A percentile compares a stretch with the other conserved stretches of the same genome.
Evolutionary conservation across 2,329 filamentous ascomycete species (phyloP).

Genomic region (Colletotrichum sp.): DNA sequence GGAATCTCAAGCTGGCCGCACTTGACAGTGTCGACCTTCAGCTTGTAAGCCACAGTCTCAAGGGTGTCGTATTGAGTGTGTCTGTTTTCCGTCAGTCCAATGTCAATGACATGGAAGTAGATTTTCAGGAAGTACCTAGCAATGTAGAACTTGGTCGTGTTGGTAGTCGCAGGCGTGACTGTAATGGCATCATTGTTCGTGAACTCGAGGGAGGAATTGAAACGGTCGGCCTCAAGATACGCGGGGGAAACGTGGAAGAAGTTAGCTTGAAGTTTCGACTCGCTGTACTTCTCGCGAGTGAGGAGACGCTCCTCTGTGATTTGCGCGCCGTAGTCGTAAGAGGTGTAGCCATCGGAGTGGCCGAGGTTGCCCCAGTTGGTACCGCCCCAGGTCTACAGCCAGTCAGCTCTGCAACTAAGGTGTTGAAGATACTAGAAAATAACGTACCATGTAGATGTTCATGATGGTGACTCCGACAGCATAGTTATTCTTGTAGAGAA

Average conservation of each 20-base stretch:
- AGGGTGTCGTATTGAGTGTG: constrained; percentile 66
- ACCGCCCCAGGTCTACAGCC: constrained; percentile 63
- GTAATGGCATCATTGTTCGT: constrained; percentile 50
- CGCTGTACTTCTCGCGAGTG: constrained; percentile 73
- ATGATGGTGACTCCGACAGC: constrained; percentile 67
- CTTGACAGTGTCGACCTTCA: constrained; percentile 60
- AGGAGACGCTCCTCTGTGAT: constrained; percentile 72
- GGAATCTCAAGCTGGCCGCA: constrained; percentile 58
- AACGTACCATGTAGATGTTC: constrained; percentile 72
- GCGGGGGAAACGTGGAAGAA: constrained; percentile 72
- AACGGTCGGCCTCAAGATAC: constrained; percentile 64
- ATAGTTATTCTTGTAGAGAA: constrained; percentile 77
- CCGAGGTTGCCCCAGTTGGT: constrained; percentile 81
- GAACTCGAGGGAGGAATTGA: constrained; percentile 26
- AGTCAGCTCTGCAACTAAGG: neutral
- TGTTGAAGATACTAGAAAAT: no score
- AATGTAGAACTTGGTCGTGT: constrained; percentile 62
- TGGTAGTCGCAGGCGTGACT: constrained; percentile 62
- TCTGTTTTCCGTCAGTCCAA: constrained; percentile 31
- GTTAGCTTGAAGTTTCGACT: constrained; percentile 73
- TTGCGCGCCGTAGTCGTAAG: constrained; percentile 49
- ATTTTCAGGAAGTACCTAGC: neutral
- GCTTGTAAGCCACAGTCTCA: constrained; percentile 61
- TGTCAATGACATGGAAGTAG: rapidly evolving
- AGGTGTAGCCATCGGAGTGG: constrained; percentile 63